A percentile compares a stretch with the other conserved stretches of the same genome.
These are phyloP conservation scores for Diatrype stigma DNA, from an alignment of 2,329 filamentous ascomycete genomes.

Conservation along the genomic window DNA sequence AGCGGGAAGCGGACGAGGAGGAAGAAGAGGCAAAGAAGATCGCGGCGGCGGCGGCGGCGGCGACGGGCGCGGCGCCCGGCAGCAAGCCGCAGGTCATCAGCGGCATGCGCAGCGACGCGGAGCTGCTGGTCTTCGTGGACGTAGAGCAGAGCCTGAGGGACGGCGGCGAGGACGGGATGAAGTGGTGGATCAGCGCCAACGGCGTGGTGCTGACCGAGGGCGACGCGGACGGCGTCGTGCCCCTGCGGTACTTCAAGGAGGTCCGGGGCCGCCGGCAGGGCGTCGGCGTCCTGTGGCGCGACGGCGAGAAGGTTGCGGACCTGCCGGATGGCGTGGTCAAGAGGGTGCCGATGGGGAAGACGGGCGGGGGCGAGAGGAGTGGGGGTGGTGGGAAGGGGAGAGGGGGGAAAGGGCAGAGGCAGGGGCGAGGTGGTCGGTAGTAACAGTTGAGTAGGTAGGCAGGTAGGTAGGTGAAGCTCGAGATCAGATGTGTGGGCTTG, in stretches of 20 bases:
- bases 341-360: conserved; percentile 45
- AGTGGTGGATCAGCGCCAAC: conserved; percentile 78
- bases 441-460: neutral
- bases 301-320: conserved; percentile 63
- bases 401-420: conserved; percentile 15
- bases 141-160: conserved; percentile 61
- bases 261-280: conserved; percentile 60
- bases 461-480: no score
- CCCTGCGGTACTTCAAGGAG: conserved; percentile 64
- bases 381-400: conserved; percentile 21
- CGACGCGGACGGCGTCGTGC: conserved; percentile 57
- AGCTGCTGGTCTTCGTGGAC: conserved; percentile 76
- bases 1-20: no score
- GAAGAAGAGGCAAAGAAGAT: conserved; percentile 3
- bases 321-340: conserved; percentile 57
- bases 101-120: conserved; percentile 75
- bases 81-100: conserved; percentile 53
- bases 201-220: conserved; percentile 67
- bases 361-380: conserved; percentile 25
- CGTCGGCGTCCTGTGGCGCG: conserved; percentile 64
- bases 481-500: no score
- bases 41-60: conserved; percentile 14
- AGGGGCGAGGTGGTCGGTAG: conserved; percentile 14
- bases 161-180: conserved; percentile 44
- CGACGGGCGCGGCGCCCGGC: conserved; percentile 1